Conservation (phyloP, 768 basidiomycete genomes). For the Boletus sp. region DNA sequence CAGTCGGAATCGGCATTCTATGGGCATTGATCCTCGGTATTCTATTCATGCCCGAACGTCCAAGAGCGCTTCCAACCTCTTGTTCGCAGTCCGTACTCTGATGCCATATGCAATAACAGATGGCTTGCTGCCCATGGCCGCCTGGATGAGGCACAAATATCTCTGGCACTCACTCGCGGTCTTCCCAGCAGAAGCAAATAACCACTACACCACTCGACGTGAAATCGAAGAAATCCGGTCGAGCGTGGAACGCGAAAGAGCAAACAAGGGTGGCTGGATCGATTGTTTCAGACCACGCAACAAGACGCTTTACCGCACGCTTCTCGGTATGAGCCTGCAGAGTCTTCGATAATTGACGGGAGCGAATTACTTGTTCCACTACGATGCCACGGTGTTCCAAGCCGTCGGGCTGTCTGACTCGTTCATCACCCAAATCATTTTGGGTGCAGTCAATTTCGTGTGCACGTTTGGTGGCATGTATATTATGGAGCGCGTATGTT, state of each 20-base stretch:
- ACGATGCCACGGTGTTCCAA: slow-evolving; percentile 62
- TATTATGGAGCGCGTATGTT: slow-evolving; percentile 60
- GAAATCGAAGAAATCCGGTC: slow-evolving; percentile 56
- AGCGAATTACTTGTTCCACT: slow-evolving; percentile 71
- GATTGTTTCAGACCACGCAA: slow-evolving; percentile 59
- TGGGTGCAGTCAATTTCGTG: slow-evolving; percentile 70
- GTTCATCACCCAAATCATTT: slow-evolving; percentile 71
- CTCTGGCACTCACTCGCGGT: slow-evolving; percentile 51
- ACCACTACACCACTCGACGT: slow-evolving; percentile 41
- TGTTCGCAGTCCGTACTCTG: neutral
- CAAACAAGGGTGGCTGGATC: slow-evolving; percentile 54
- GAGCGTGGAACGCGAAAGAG: slow-evolving; percentile 49
- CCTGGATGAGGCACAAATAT: slow-evolving; percentile 46
- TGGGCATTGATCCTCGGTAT: slow-evolving; percentile 64
- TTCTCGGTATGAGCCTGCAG: slow-evolving; percentile 65
- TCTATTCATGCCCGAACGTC: slow-evolving; percentile 68
- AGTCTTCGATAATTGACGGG: slow-evolving; percentile 72
- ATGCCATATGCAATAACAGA: slow-evolving; percentile 22
- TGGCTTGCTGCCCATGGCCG: slow-evolving; percentile 56
- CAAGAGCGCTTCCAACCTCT: slow-evolving; percentile 33
- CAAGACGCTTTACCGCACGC: slow-evolving; percentile 63
- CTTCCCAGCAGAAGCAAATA: slow-evolving; percentile 39
- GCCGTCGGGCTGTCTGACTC: slow-evolving; percentile 67
- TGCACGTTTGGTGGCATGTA: slow-evolving; percentile 75
- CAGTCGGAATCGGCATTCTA: slow-evolving; percentile 59